phyloP scores from a whole-genome alignment of 345 rosid genomes.

The Hibiscus syriacus region DNA sequence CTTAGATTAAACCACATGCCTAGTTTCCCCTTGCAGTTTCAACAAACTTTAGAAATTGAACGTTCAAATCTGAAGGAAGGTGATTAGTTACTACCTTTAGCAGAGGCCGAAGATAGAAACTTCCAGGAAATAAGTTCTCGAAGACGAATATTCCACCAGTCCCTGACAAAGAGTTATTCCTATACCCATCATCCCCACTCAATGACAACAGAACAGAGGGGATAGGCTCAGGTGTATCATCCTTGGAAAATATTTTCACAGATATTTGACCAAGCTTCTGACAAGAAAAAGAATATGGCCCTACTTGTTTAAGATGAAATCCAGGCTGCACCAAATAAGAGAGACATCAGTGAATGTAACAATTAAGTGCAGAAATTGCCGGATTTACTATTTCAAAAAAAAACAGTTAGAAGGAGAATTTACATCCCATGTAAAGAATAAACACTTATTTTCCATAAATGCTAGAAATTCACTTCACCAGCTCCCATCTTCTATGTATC shows the following conservation, averaged over 20 bases:
- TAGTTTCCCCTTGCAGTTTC: neutral
- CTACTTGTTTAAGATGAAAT: constrained; percentile 73
- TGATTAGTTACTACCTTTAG: constrained; percentile 65
- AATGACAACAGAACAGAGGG: constrained; percentile 75
- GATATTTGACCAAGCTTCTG: constrained; percentile 92
- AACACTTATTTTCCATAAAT: neutral
- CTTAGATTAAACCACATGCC: neutral
- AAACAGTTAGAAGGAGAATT: no score
- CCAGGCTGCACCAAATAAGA: constrained; percentile 64
- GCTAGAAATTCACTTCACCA: neutral
- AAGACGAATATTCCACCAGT: constrained; percentile 65
- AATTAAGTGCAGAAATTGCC: no score
- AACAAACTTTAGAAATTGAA: neutral
- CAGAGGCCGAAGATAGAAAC: constrained; percentile 88
- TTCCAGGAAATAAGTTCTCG: constrained; percentile 90
- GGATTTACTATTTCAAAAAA: no score
- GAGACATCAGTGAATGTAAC: constrained; percentile 19
- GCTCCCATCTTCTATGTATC: neutral
- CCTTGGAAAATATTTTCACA: constrained; percentile 54
- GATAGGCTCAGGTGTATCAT: constrained; percentile 48
- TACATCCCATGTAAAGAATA: neutral
- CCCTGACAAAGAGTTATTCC: constrained; percentile 81
- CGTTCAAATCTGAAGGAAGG: neutral
- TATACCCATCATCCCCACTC: constrained; percentile 96
- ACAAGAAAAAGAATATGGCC: constrained; percentile 67